Evolutionary conservation across 2,329 filamentous ascomycete species (phyloP).

Genomic region (Alternaria gaisen): DNA sequence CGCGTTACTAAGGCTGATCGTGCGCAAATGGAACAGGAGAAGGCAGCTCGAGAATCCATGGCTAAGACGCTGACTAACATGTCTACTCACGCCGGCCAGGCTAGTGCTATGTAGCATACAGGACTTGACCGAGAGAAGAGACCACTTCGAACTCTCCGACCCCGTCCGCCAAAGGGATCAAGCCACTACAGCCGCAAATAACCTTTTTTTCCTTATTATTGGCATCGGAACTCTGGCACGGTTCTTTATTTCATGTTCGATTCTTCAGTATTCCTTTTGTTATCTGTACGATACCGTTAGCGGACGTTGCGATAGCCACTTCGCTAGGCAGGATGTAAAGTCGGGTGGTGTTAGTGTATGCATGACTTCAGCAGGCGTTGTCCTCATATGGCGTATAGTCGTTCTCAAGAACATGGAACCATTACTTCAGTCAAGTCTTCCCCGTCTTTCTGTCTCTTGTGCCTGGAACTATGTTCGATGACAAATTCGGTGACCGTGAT

Average conservation of each 20-base stretch:
- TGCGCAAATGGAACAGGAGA: conserved; percentile 81
- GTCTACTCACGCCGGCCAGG: conserved; percentile 21
- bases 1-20: conserved; percentile 87
- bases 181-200: not conserved
- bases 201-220: not conserved
- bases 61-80: conserved; percentile 45
- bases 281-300: conserved; percentile 29
- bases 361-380: conserved; percentile 1
- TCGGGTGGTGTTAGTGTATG: conserved; percentile 8
- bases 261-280: conserved; percentile 16
- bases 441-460: not conserved
- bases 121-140: not conserved
- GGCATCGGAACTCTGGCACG: not conserved
- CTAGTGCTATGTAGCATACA: conserved; percentile 20
- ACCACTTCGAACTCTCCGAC: not conserved
- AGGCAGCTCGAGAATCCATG: conserved; percentile 73
- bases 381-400: not conserved
- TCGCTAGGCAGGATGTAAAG: conserved; percentile 12
- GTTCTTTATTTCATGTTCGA: not conserved
- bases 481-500: not conserved
- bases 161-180: not conserved
- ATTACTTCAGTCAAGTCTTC: not conserved
- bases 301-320: conserved; percentile 10
- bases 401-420: conserved; percentile 12
- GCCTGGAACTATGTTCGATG: not conserved